Percentiles rank a stretch among this genome's conserved stretches.
Conservation (phyloP, 257 asterid genomes). For the Buddleja alternifolia region DNA sequence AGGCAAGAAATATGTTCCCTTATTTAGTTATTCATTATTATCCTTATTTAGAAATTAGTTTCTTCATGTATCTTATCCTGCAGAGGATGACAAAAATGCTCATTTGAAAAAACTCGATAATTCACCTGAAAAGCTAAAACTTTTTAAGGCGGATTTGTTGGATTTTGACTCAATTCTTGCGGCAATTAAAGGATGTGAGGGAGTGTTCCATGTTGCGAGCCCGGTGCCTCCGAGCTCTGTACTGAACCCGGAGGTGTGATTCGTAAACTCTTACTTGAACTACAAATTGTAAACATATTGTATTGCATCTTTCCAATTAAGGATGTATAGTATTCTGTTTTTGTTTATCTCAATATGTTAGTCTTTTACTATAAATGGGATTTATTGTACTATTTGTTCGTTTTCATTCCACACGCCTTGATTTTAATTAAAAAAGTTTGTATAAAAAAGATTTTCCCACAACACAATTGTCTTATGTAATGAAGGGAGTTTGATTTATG, state of each 20-base stretch:
- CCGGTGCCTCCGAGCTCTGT: slow-evolving; percentile 72
- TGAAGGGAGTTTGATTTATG: too few species aligned
- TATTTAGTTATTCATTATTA: too few species aligned
- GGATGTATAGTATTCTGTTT: not conserved
- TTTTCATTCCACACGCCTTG: too few species aligned
- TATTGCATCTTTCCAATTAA: not conserved
- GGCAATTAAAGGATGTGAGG: slow-evolving; percentile 70
- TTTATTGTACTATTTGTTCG: too few species aligned
- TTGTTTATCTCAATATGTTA: too few species aligned
- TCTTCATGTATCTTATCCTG: slow-evolving; percentile 23
- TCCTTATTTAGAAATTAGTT: too few species aligned
- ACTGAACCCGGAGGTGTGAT: slow-evolving; percentile 70
- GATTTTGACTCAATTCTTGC: slow-evolving; percentile 63
- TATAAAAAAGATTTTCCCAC: too few species aligned
- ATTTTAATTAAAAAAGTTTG: too few species aligned
- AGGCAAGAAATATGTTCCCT: too few species aligned
- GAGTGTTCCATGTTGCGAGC: slow-evolving; percentile 83
- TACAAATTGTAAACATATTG: too few species aligned
- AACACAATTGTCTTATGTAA: too few species aligned
- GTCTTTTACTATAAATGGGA: too few species aligned
- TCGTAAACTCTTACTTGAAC: not conserved
- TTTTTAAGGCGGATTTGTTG: slow-evolving; percentile 72
- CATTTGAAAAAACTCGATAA: slow-evolving; percentile 62
- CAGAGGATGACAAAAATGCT: slow-evolving; percentile 59
- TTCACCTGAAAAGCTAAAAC: slow-evolving; percentile 56